Evolutionary conservation across 495 filamentous ascomycete species (phyloP), one percentile per base, ranked within the genome.

Genomic region (Penicillium fimorum): DNA sequence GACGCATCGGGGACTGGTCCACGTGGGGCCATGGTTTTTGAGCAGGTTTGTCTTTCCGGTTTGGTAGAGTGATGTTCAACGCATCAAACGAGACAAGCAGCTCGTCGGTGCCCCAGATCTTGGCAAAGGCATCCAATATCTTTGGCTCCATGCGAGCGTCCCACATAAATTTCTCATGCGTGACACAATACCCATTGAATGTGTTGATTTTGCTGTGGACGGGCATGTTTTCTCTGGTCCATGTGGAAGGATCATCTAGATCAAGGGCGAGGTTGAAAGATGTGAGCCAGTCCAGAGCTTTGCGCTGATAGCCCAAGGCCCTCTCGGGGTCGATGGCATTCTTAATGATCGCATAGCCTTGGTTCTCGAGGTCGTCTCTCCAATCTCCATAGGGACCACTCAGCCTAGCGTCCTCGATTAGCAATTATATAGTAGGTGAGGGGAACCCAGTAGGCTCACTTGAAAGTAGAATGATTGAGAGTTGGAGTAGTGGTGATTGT

Each of bases 111-210:
- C 50, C 50, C 50, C 50, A 66, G 32, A 67, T 57, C 30, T 61
- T 61, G 18, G 56, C 30, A 46, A 77, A 76, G 8, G 71, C 66
- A 0, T 69, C 68, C 9, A 75, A 2, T 8, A 76, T 63, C 10
- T 62, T 68, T 1, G 72, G 69, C 48, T 76, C 75, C 47, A 60
- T 57, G 5, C 76, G 68, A 17, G 61, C 76, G 6, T 78, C 72
- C 76, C 76, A 79, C 59, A 77, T 71, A 60, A 77, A 77, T 27
- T 71, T 73, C 51, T 79, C 76, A 50, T 78, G 76, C 4, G 61
- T 60, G 4, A 73, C 69, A 1, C 58, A 60, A 50, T 78, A 78
- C 7, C 49, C 41, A 29, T 55, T 50, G 53, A 64, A 73, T 2
- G 62, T 69, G 32, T 66, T 72, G 24, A 59, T 55, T 25, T 65